A percentile compares a stretch with the other conserved stretches of the same genome.
phyloP scores from a whole-genome alignment of 2,329 filamentous ascomycete genomes.

The Cladosporium colombiae region DNA sequence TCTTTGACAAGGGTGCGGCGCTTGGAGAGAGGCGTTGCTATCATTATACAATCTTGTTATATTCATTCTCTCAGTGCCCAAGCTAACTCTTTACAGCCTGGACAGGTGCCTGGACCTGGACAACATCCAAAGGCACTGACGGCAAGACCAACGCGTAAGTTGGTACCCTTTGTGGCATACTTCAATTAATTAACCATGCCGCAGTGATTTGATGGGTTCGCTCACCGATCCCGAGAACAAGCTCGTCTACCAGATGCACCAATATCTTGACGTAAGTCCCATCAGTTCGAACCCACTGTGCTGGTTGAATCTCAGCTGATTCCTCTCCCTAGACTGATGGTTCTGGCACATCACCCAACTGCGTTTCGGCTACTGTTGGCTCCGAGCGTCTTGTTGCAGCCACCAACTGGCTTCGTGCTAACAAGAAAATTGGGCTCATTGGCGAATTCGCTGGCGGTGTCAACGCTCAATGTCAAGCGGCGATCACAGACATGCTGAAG shows the following conservation, averaged over 20 bases:
- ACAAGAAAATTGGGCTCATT: constrained; percentile 54
- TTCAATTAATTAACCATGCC: background rate
- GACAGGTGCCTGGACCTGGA: constrained; percentile 54
- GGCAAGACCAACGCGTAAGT: constrained; percentile 42
- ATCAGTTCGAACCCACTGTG: background rate
- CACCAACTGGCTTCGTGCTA: constrained; percentile 56
- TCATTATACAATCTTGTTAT: background rate
- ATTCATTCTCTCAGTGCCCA: background rate
- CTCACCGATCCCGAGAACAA: constrained; percentile 56
- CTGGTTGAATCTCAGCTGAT: background rate
- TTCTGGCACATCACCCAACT: constrained; percentile 53
- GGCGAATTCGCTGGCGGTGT: constrained; percentile 58
- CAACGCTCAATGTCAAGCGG: constrained; percentile 52
- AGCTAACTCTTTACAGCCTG: constrained; percentile 35
- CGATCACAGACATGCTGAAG: constrained; percentile 52
- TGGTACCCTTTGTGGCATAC: background rate
- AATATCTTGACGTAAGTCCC: constrained; percentile 44
- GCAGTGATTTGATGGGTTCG: constrained; percentile 42
- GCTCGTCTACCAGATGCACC: constrained; percentile 63
- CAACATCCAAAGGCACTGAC: constrained; percentile 42
- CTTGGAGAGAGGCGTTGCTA: background rate
- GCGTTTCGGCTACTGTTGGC: constrained; percentile 57
- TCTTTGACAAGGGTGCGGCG: background rate
- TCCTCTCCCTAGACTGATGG: constrained; percentile 47
- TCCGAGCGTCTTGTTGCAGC: constrained; percentile 53